Evolutionary conservation across 2,329 filamentous ascomycete genomes (phyloP).

Genomic region (Penicillium sp.): DNA sequence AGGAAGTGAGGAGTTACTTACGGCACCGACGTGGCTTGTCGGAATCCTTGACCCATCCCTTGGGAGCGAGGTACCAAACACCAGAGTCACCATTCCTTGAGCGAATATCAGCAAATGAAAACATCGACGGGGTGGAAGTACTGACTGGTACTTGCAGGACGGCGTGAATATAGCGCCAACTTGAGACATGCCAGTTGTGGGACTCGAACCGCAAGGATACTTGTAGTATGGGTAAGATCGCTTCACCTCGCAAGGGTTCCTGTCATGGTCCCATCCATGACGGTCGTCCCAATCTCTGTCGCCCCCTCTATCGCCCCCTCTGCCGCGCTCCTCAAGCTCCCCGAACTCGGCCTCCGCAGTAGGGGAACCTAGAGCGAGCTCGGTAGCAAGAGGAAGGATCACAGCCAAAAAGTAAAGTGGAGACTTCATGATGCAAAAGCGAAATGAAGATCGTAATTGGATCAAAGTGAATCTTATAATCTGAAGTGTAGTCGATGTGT

Average conservation of each 20-base stretch:
- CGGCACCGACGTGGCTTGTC: neutral
- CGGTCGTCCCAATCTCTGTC: neutral
- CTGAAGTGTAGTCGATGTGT: neutral
- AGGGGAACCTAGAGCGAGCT: neutral
- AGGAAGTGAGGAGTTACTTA: neutral
- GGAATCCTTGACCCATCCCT: neutral
- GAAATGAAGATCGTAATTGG: no score
- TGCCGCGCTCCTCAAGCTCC: neutral
- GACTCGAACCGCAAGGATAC: neutral
- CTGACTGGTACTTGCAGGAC: neutral
- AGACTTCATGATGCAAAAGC: neutral
- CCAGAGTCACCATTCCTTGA: neutral
- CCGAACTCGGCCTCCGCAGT: neutral
- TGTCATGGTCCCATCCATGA: neutral
- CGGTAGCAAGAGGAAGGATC: neutral
- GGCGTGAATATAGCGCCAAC: neutral
- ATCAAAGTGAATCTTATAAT: neutral
- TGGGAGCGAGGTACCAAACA: conserved; percentile 4
- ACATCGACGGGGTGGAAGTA: neutral
- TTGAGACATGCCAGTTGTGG: neutral
- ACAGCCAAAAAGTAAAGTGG: neutral
- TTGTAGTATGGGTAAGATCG: neutral
- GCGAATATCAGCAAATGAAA: neutral
- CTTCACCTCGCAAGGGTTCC: neutral
- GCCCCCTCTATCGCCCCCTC: neutral